These are phyloP conservation scores for Aphanomyces euteiches DNA, from an alignment of 352 stramenopile genomes.

Conservation along the genomic window DNA sequence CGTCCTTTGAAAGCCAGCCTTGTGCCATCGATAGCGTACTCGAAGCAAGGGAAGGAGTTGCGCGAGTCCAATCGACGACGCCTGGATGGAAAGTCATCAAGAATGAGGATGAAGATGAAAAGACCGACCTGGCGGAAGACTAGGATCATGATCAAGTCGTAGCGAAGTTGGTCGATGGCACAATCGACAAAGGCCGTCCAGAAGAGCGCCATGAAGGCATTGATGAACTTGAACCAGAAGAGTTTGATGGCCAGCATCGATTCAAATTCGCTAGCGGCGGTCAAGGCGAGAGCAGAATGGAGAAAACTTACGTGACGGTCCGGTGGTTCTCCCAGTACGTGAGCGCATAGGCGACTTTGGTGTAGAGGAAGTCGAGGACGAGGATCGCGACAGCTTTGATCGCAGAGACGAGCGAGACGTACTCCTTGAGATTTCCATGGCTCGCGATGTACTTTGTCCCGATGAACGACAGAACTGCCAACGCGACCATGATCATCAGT, in stretches of 20 bases:
- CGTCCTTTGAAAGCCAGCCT: constrained; percentile 38
- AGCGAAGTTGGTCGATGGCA: constrained; percentile 45
- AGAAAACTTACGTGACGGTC: constrained; percentile 51
- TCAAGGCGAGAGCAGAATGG: neutral
- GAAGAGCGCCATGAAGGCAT: constrained; percentile 77
- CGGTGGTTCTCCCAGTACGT: constrained; percentile 78
- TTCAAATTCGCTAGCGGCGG: constrained; percentile 38
- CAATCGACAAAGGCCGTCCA: constrained; percentile 71
- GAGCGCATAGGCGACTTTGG: constrained; percentile 46
- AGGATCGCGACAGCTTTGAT: constrained; percentile 69
- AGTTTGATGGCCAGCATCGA: constrained; percentile 72
- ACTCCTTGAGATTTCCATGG: neutral
- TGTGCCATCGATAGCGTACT: constrained; percentile 46
- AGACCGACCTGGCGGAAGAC: constrained; percentile 51
- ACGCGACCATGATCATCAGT: constrained; percentile 49
- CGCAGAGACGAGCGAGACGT: constrained; percentile 42
- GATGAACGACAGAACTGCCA: constrained; percentile 52
- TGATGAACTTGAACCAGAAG: constrained; percentile 82
- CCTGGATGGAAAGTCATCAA: constrained; percentile 30
- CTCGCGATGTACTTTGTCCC: neutral
- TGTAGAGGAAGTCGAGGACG: constrained; percentile 70
- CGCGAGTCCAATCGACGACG: constrained; percentile 23
- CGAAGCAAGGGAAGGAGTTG: constrained; percentile 49
- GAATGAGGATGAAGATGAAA: constrained; percentile 43
- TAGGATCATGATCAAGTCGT: constrained; percentile 71